Conservation (phyloP, 2,329 filamentous ascomycete species). For the Purpureocillium takamizusanense region DNA sequence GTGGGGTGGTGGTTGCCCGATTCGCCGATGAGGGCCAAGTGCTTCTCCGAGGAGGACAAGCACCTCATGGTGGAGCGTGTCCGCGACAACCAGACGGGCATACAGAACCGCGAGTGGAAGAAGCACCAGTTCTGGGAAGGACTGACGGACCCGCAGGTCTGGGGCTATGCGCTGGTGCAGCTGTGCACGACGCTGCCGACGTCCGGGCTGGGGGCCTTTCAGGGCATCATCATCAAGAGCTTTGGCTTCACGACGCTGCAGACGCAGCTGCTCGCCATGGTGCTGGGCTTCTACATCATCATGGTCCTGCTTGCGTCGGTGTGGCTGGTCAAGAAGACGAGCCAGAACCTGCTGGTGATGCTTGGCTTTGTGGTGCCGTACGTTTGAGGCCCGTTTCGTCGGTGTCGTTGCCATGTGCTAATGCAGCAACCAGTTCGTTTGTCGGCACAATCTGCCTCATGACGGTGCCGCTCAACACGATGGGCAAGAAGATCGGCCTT, state of each 20-base stretch:
- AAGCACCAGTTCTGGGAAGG: conserved; percentile 38
- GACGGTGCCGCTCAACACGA: conserved; percentile 51
- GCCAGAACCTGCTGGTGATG: conserved; percentile 63
- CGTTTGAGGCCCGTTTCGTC: too few species aligned
- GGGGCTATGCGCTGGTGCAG: conserved; percentile 55
- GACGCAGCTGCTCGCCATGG: conserved; percentile 68
- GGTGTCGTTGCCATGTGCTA: conserved; percentile 4
- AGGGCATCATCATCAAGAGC: conserved; percentile 64
- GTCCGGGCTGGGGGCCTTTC: conserved; percentile 62
- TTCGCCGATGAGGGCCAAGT: conserved; percentile 63
- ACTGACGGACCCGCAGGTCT: conserved; percentile 56
- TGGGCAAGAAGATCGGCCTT: conserved; percentile 54
- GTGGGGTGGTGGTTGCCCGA: conserved; percentile 58
- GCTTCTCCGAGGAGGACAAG: conserved; percentile 58
- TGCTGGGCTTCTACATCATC: conserved; percentile 66
- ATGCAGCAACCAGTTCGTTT: conserved; percentile 42
- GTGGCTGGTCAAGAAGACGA: conserved; percentile 58
- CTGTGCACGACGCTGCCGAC: conserved; percentile 67
- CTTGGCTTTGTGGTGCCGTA: conserved; percentile 55
- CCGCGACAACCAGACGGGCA: conserved; percentile 50
- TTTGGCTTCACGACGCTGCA: conserved; percentile 58
- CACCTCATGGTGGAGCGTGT: conserved; percentile 52
- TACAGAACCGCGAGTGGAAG: conserved; percentile 45
- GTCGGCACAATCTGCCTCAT: conserved; percentile 65
- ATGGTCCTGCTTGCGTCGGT: conserved; percentile 56